Percentiles rank a stretch among this genome's conserved stretches.
Conservation (phyloP, 1,284 basidiomycete species). For the Xanthoconium separans region DNA sequence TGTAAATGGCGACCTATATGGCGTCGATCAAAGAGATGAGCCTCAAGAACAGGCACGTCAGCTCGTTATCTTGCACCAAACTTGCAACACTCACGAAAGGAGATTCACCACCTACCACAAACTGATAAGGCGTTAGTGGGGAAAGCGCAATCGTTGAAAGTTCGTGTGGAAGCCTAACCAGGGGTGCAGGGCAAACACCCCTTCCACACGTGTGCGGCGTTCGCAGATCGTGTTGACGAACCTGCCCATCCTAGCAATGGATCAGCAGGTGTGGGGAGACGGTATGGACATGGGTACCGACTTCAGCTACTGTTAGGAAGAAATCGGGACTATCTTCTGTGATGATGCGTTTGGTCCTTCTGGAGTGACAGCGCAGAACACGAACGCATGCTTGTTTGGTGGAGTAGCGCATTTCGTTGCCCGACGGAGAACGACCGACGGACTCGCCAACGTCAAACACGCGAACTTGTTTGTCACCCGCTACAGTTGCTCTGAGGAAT, state of each 20-base stretch:
- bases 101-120: slow-evolving; percentile 73
- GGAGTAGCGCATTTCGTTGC: slow-evolving; percentile 40
- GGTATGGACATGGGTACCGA: slow-evolving; percentile 31
- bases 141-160: slow-evolving; percentile 68
- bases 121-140: slow-evolving; percentile 68
- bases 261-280: slow-evolving; percentile 4
- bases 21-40: slow-evolving; percentile 87
- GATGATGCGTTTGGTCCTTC: slow-evolving; percentile 77
- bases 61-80: background rate
- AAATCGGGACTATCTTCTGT: slow-evolving; percentile 81
- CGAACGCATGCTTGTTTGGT: slow-evolving; percentile 47
- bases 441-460: slow-evolving; percentile 75
- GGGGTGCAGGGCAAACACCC: slow-evolving; percentile 62
- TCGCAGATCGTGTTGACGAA: slow-evolving; percentile 86
- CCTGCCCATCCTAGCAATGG: slow-evolving; percentile 55
- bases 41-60: slow-evolving; percentile 42
- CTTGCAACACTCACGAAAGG: slow-evolving; percentile 51
- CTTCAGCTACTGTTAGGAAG: slow-evolving; percentile 86
- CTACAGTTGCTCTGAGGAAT: slow-evolving; percentile 61
- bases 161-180: slow-evolving; percentile 59
- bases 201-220: slow-evolving; percentile 58
- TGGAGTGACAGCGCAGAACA: slow-evolving; percentile 67
- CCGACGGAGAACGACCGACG: slow-evolving; percentile 36
- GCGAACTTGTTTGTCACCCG: slow-evolving; percentile 79
- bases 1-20: slow-evolving; percentile 65